These are phyloP conservation scores for Sonneratia alba DNA, from an alignment of 345 rosid genomes.

Conservation along the genomic window DNA sequence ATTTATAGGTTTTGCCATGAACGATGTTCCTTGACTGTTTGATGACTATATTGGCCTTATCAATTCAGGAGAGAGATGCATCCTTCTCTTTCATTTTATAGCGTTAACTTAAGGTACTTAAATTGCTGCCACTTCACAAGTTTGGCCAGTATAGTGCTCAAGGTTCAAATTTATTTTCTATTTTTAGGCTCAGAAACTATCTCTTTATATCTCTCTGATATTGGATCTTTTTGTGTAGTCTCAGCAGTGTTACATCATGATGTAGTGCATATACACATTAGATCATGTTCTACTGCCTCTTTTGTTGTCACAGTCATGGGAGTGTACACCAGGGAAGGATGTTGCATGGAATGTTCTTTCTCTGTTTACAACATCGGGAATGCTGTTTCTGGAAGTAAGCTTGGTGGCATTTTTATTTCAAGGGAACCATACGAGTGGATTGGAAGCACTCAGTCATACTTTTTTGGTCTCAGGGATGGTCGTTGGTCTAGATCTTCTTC, in stretches of 20 bases:
- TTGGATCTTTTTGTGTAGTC: not conserved
- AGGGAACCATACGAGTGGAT: conserved; percentile 77
- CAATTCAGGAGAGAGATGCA: not conserved
- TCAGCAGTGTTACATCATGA: not conserved
- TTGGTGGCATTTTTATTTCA: conserved; percentile 85
- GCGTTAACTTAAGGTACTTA: not conserved
- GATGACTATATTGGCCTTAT: not conserved
- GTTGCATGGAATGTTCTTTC: conserved; percentile 74
- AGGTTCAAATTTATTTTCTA: not conserved
- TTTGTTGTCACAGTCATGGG: conserved; percentile 53
- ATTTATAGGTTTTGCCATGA: not conserved
- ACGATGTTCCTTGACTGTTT: not conserved
- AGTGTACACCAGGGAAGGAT: conserved; percentile 72
- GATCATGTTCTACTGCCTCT: conserved; percentile 1
- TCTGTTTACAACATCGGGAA: conserved; percentile 74
- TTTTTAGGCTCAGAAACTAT: not conserved
- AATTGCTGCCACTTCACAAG: not conserved
- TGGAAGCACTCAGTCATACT: conserved; percentile 64
- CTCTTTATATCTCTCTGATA: not conserved
- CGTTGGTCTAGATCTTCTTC: conserved; percentile 67
- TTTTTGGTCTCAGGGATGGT: conserved; percentile 66
- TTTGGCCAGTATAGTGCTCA: too few relatives aligned
- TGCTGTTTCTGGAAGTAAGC: conserved; percentile 91
- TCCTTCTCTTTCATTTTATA: not conserved
- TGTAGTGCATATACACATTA: not conserved